Evolutionary conservation across 768 basidiomycete species (phyloP).

Genomic region (Paxillus involutus): DNA sequence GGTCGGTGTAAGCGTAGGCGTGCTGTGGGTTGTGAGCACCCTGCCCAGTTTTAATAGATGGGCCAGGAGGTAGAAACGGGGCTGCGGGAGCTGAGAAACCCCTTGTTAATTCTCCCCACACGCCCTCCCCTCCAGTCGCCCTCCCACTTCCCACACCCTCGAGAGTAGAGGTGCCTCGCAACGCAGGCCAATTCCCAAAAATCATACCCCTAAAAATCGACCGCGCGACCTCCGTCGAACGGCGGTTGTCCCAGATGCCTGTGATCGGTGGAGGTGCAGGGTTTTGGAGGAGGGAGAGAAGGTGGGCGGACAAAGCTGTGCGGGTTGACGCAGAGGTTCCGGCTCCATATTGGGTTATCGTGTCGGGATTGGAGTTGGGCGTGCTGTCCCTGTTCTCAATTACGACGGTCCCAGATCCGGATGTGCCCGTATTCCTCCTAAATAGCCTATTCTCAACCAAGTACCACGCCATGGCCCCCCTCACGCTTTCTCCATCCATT

Average conservation of each 20-base stretch:
- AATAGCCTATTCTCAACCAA: slow-evolving; percentile 20
- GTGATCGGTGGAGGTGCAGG: slow-evolving; percentile 30
- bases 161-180: slow-evolving; percentile 22
- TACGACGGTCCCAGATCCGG: not conserved
- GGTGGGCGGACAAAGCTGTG: slow-evolving; percentile 3
- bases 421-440: not conserved
- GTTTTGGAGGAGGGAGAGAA: slow-evolving; percentile 13
- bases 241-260: slow-evolving; percentile 45
- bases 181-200: slow-evolving; percentile 54
- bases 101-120: slow-evolving; percentile 1
- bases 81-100: too few relatives aligned
- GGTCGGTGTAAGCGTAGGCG: too few relatives aligned
- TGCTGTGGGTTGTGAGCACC: too few relatives aligned
- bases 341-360: not conserved
- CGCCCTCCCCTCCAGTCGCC: slow-evolving; percentile 12
- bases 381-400: not conserved
- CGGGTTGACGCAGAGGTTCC: not conserved
- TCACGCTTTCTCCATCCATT: slow-evolving; percentile 50
- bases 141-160: slow-evolving; percentile 12
- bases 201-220: slow-evolving; percentile 56
- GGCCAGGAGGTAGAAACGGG: too few relatives aligned
- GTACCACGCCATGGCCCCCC: slow-evolving; percentile 42
- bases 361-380: not conserved
- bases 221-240: slow-evolving; percentile 49
- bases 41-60: too few relatives aligned